These are phyloP conservation scores for Cutaneotrichosporon sp. DNA, from an alignment of 1,284 basidiomycete genomes.

Conservation along the genomic window DNA sequence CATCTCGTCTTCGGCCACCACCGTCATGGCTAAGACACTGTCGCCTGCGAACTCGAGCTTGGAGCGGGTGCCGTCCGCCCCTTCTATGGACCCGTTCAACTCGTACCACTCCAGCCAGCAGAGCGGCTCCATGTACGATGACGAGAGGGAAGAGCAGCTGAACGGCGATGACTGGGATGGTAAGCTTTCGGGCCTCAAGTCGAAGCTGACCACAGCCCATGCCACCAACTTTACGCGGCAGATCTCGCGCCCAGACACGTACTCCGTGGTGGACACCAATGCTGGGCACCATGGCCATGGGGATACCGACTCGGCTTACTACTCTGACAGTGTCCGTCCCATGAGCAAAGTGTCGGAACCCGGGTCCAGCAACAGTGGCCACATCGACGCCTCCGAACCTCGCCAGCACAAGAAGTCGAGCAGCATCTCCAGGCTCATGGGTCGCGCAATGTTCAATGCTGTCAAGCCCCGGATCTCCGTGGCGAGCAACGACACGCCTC, in stretches of 20 bases:
- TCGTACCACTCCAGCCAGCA: slow-evolving; percentile 4
- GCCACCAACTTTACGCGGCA: neutral
- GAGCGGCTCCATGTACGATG: neutral
- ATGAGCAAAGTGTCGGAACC: slow-evolving; percentile 4
- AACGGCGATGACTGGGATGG: neutral
- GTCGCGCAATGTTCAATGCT: slow-evolving; percentile 28
- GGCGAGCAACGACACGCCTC: neutral
- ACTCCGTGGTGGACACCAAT: neutral
- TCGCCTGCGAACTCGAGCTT: neutral
- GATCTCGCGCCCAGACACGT: neutral
- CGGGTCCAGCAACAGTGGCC: neutral
- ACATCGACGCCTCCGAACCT: slow-evolving; percentile 22
- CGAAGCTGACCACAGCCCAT: neutral
- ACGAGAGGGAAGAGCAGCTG: neutral
- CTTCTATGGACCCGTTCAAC: neutral
- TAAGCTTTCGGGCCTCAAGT: neutral
- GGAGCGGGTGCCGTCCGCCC: neutral
- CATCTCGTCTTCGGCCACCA: slow-evolving; percentile 31
- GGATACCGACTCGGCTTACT: neutral
- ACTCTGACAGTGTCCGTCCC: neutral
- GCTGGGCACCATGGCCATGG: neutral
- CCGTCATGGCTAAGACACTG: slow-evolving; percentile 1
- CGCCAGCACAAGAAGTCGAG: slow-evolving; percentile 40
- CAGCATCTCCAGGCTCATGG: slow-evolving; percentile 40
- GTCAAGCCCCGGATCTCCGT: neutral